A percentile compares a stretch with the other conserved stretches of the same genome.
Evolutionary conservation across 1,284 basidiomycete species (phyloP).

Genomic region (Rhizoctonia solani): DNA sequence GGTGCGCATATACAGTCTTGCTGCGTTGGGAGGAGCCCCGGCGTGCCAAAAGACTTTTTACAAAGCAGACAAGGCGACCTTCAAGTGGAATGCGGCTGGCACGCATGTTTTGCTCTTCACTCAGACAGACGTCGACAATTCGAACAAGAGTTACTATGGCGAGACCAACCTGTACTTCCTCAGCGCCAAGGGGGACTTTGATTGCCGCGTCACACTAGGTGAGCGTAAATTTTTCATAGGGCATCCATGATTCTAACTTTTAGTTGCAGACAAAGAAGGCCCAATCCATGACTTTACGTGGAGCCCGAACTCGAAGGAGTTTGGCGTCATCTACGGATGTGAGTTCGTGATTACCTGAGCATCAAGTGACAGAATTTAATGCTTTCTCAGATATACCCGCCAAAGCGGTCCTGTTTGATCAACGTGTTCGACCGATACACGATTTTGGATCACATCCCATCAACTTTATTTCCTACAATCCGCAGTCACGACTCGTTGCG

Average conservation of each 20-base stretch:
- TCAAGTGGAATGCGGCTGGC: conserved; percentile 97
- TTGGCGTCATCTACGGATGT: conserved; percentile 96
- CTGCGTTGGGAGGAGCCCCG: conserved; percentile 61
- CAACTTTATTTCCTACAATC: conserved; percentile 95
- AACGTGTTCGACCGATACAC: conserved; percentile 84
- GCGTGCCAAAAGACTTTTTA: conserved; percentile 89
- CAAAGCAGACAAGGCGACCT: conserved; percentile 91
- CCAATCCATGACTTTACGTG: conserved; percentile 96
- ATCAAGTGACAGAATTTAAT: conserved; percentile 15
- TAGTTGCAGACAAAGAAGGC: conserved; percentile 86
- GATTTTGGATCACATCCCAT: conserved; percentile 89
- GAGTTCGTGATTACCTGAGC: conserved; percentile 46
- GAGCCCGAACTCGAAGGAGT: conserved; percentile 98
- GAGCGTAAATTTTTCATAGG: conserved; percentile 27
- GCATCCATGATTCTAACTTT: not conserved
- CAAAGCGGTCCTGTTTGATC: conserved; percentile 89
- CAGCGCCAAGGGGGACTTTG: conserved; percentile 93
- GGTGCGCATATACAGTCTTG: conserved; percentile 82
- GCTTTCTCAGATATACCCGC: conserved; percentile 83
- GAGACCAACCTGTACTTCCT: conserved; percentile 95
- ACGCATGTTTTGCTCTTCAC: conserved; percentile 87
- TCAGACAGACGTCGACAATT: conserved; percentile 95
- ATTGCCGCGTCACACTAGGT: conserved; percentile 82
- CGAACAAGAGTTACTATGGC: conserved; percentile 97
- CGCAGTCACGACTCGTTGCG: conserved; percentile 86